Percentiles rank a stretch among this genome's conserved stretches.
Conservation (phyloP, 2,329 filamentous ascomycete genomes). For the Ustilaginoidea virens region DNA sequence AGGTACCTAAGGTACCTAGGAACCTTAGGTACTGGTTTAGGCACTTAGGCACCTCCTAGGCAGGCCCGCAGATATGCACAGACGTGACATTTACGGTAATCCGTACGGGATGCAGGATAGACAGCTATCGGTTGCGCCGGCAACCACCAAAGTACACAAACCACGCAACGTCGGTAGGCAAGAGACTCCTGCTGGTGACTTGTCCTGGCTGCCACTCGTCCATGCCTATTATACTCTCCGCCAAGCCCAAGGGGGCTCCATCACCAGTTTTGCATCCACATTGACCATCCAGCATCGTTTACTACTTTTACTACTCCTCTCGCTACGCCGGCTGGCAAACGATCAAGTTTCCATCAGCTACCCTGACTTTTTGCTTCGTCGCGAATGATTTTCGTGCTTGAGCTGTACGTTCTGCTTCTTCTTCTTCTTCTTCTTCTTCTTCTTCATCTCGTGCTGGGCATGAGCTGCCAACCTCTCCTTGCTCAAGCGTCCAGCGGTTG, state of each 20-base stretch:
- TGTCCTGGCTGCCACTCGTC: too few relatives aligned
- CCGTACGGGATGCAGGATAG: background rate
- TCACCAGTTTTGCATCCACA: conserved; percentile 6
- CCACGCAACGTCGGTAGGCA: conserved; percentile 4
- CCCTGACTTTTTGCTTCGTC: conserved; percentile 6
- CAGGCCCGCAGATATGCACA: too few relatives aligned
- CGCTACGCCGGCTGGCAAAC: background rate
- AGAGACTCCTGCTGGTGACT: too few relatives aligned
- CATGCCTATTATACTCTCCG: background rate
- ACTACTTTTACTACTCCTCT: conserved; percentile 7
- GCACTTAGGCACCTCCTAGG: too few relatives aligned
- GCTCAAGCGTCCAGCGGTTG: too few relatives aligned
- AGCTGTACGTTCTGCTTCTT: conserved; percentile 10
- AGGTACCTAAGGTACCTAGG: too few relatives aligned
- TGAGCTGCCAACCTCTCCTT: too few relatives aligned
- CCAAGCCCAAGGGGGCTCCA: too few relatives aligned
- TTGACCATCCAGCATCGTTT: conserved; percentile 13
- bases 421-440: conserved; percentile 1
- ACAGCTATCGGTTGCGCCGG: conserved; percentile 8
- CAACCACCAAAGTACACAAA: conserved; percentile 23
- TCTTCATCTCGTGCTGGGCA: background rate
- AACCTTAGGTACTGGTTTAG: too few relatives aligned
- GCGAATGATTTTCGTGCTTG: conserved; percentile 14
- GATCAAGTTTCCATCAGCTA: conserved; percentile 1
- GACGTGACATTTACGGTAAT: too few relatives aligned